Evolutionary conservation across 352 stramenopile genomes (phyloP), one percentile per base, ranked within the genome.

Genomic region (Globisporangium rhizosaccharum): DNA sequence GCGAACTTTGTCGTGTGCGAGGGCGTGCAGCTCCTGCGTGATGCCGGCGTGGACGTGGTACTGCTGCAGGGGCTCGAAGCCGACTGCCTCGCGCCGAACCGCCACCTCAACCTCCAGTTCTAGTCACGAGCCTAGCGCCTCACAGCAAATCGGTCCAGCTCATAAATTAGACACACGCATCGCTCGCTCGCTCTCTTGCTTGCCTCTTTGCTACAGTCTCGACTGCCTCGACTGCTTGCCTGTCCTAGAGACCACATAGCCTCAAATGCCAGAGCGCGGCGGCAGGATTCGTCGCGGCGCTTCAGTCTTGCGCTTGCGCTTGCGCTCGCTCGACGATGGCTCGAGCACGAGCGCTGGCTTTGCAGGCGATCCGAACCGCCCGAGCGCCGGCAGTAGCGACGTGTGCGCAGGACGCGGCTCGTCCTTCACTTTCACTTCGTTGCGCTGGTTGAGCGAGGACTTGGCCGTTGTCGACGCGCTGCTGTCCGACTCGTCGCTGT

Each of bases 1-100:
- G 86, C 76, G 60, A 96, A 85, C 51, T 96, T 96, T 71, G 87
- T 96, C 11, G 59, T 82, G 36, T 96, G 87, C 67, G 70, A 92
- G 42, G 87, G 87, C 42, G 82, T 92, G 23, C 62, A 57, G n/a
- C 61, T 91, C 61, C 79, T 96, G 8, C 67, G 75, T 25, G 77
- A 87, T 23, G 75, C 77, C 20, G 79, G 78, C 36, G 80, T 96
- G 39, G 54, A 76, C 46, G 85, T 92, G 10, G 82, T 77, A 59
- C 63, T 94, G 51, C 81, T 94, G 1, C 41, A 76, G 30, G 85
- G 85, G 20, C 71, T 94, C 28, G 81, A 94, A 53, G 56, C 62
- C n/a, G 85, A 88, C 53, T 94, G 85, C 48, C 68, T 94, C 45
- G 77, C 68, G 25, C 82, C 85, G 15, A 94, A 94, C 55, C 62